Conservation (phyloP, 2,329 filamentous ascomycete genomes). For the Aureobasidium sp. region DNA sequence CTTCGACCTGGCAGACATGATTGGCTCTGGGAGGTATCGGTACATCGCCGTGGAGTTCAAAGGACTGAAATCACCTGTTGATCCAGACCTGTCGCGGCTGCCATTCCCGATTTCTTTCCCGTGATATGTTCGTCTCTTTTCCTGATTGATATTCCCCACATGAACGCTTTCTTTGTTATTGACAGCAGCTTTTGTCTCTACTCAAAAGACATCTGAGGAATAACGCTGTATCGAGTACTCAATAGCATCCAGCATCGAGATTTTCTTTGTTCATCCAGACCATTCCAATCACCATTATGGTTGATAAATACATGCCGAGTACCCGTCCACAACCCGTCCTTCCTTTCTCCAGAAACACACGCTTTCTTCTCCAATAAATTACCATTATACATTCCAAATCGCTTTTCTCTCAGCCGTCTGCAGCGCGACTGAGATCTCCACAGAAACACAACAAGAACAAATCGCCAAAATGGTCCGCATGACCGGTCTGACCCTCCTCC, state of each 20-base stretch:
- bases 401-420: not conserved
- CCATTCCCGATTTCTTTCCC: not conserved
- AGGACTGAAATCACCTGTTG: not conserved
- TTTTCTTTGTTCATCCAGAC: not conserved
- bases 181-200: not conserved
- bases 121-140: not conserved
- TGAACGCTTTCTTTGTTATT: not conserved
- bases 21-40: not conserved
- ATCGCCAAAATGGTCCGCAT: not conserved
- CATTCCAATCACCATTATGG: not conserved
- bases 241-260: not conserved
- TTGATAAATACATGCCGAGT: constrained; percentile 2
- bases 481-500: not conserved
- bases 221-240: not conserved
- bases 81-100: not conserved
- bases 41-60: not conserved
- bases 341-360: not conserved
- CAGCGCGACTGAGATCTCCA: not conserved
- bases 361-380: not conserved
- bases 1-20: no score
- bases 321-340: not conserved
- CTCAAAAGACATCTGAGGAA: not conserved
- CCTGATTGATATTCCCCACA: not conserved
- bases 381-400: not conserved
- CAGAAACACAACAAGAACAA: not conserved